Conservation (phyloP, 148 eudicot species). For the Rhododendron williamsianum region DNA sequence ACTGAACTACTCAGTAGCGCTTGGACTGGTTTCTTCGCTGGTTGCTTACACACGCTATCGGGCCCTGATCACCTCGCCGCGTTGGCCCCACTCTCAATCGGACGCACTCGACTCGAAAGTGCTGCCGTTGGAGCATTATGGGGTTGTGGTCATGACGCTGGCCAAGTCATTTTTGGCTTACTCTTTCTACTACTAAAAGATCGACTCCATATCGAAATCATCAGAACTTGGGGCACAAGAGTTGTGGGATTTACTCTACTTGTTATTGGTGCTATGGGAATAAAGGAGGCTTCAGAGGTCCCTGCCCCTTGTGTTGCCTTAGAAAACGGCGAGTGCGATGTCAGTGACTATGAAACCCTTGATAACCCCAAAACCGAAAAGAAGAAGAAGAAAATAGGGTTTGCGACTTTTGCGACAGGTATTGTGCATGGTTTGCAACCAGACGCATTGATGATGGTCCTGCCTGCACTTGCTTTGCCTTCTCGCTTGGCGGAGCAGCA, state of each 20-base stretch:
- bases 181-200: slow-evolving; percentile 78
- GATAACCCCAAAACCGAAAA: slow-evolving; percentile 38
- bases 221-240: slow-evolving; percentile 89
- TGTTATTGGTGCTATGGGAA: slow-evolving; percentile 95
- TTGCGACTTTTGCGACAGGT: slow-evolving; percentile 94
- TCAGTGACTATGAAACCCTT: slow-evolving; percentile 45
- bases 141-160: slow-evolving; percentile 99
- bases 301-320: slow-evolving; percentile 62
- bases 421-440: slow-evolving; percentile 95
- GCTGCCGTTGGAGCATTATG: slow-evolving; percentile 98
- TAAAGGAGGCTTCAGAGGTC: slow-evolving; percentile 81
- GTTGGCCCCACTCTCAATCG: slow-evolving; percentile 91
- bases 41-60: slow-evolving; percentile 93
- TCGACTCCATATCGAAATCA: slow-evolving; percentile 88
- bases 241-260: slow-evolving; percentile 87
- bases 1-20: slow-evolving; percentile 79
- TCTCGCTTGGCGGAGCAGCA: slow-evolving; percentile 85
- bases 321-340: slow-evolving; percentile 73
- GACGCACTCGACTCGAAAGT: slow-evolving; percentile 79
- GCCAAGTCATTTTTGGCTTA: slow-evolving; percentile 85
- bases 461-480: slow-evolving; percentile 95
- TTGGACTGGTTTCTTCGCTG: slow-evolving; percentile 97
- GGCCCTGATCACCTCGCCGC: slow-evolving; percentile 99
- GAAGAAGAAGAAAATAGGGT: slow-evolving; percentile 77
- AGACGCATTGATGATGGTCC: slow-evolving; percentile 92